Percentiles rank a stretch among this genome's conserved stretches.
Evolutionary conservation across 2,329 filamentous ascomycete species (phyloP).

Genomic region (Cytospora chrysosperma): DNA sequence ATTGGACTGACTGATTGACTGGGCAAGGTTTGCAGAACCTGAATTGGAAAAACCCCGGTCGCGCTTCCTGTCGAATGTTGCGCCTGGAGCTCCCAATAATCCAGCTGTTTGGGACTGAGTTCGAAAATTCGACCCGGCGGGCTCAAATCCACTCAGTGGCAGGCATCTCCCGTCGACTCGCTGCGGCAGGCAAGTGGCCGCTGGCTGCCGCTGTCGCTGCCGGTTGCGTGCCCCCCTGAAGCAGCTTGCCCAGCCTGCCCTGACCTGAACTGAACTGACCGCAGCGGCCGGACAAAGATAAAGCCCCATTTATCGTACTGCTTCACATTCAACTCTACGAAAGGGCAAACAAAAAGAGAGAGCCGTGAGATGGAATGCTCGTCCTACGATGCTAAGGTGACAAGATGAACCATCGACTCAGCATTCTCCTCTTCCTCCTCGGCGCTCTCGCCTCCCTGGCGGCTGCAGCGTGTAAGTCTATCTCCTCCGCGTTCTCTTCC

Average conservation of each 20-base stretch:
- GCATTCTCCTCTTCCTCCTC: conserved; percentile 32
- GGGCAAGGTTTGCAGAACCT: not conserved
- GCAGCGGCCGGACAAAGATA: not conserved
- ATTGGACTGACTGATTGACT: not conserved
- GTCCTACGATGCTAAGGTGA: not conserved
- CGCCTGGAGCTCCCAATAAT: not conserved
- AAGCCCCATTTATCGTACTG: not conserved
- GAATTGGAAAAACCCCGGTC: not conserved
- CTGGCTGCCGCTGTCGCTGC: conserved; percentile 10
- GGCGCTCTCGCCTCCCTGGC: conserved; percentile 33
- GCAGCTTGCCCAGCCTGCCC: too few species aligned
- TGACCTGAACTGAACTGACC: too few species aligned
- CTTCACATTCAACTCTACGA: not conserved
- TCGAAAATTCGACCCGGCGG: conserved; percentile 15
- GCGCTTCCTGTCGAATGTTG: not conserved
- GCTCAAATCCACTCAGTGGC: not conserved
- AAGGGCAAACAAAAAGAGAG: not conserved
- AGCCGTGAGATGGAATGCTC: not conserved
- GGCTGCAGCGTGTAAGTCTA: conserved; percentile 43
- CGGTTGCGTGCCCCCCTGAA: not conserved
- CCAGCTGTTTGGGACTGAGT: conserved; percentile 2
- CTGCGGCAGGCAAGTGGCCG: conserved; percentile 9
- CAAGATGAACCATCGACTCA: conserved; percentile 31
- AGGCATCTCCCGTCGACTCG: conserved; percentile 5
- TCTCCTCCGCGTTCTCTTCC: not conserved